Evolutionary conservation across 2,329 filamentous ascomycete species (phyloP).

Genomic region (Colletotrichum cereale): DNA sequence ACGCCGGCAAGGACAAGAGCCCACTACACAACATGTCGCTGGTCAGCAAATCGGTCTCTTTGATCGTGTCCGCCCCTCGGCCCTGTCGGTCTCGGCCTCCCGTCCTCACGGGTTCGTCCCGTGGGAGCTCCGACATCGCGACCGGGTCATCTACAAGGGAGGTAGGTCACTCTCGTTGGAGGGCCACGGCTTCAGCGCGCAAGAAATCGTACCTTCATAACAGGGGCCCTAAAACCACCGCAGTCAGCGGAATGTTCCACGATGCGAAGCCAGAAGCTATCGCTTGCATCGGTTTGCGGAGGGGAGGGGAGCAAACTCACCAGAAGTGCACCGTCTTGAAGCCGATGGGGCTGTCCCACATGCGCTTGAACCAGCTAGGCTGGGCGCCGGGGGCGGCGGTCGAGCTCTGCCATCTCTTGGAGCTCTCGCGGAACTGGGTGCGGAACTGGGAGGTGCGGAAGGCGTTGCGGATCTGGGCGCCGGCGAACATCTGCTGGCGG

Average conservation of each 20-base stretch:
- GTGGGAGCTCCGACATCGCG: slow-evolving; percentile 32
- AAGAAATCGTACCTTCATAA: slow-evolving; percentile 77
- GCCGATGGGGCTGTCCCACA: slow-evolving; percentile 86
- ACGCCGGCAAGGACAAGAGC: slow-evolving; percentile 91
- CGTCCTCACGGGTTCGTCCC: not conserved
- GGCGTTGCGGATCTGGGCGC: slow-evolving; percentile 66
- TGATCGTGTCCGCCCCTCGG: not conserved
- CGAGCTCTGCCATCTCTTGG: slow-evolving; percentile 79
- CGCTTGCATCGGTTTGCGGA: not conserved
- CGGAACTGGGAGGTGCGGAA: slow-evolving; percentile 60
- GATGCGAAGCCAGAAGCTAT: not conserved
- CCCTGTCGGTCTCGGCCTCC: not conserved
- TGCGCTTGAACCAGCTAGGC: slow-evolving; percentile 76
- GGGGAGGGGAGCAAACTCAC: slow-evolving; percentile 61
- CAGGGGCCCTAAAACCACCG: slow-evolving; percentile 76
- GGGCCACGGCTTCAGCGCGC: slow-evolving; percentile 57
- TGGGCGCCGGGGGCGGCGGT: slow-evolving; percentile 62
- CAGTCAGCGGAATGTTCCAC: slow-evolving; percentile 3
- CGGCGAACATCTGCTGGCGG: slow-evolving; percentile 65
- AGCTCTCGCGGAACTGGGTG: slow-evolving; percentile 55
- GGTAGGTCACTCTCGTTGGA: not conserved
- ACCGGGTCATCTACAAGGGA: slow-evolving; percentile 36
- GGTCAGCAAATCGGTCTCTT: slow-evolving; percentile 20
- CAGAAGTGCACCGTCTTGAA: slow-evolving; percentile 98
- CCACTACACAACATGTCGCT: slow-evolving; percentile 71